phyloP scores from a whole-genome alignment of 495 filamentous ascomycete genomes.

The Platismatia glauca region DNA sequence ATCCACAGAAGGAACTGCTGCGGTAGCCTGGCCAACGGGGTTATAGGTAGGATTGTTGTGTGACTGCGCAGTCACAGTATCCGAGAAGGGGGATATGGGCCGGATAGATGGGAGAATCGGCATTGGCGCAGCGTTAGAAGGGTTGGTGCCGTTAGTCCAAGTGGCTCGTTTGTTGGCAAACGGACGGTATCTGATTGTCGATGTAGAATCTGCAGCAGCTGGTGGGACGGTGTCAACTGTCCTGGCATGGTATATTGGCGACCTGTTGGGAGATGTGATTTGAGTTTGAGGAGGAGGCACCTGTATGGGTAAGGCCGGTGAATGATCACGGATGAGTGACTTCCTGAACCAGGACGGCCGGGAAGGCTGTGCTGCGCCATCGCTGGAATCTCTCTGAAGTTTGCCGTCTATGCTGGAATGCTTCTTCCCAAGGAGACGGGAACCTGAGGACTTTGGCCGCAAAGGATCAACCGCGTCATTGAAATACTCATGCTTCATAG shows the following conservation, averaged over 20 bases:
- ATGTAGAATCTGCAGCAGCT: slow-evolving; percentile 9
- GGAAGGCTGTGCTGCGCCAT: slow-evolving; percentile 60
- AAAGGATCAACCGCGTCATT: slow-evolving; percentile 90
- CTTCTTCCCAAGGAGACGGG: slow-evolving; percentile 76
- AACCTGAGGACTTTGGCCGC: slow-evolving; percentile 81
- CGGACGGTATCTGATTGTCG: slow-evolving; percentile 47
- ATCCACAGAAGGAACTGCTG: slow-evolving; percentile 35
- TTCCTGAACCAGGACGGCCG: slow-evolving; percentile 96
- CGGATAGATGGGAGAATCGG: slow-evolving; percentile 94
- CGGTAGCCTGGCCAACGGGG: slow-evolving; percentile 25
- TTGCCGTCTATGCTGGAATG: slow-evolving; percentile 66
- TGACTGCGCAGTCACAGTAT: slow-evolving; percentile 85
- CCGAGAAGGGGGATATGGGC: slow-evolving; percentile 87
- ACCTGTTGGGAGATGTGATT: slow-evolving; percentile 31
- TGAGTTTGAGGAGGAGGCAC: slow-evolving; percentile 28
- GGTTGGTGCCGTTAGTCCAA: slow-evolving; percentile 60
- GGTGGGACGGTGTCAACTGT: slow-evolving; percentile 32
- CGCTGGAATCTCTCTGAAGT: slow-evolving; percentile 54
- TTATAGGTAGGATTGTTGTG: slow-evolving; percentile 39
- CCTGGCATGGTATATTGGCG: slow-evolving; percentile 48
- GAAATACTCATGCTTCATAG: slow-evolving; percentile 90
- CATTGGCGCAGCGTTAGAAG: slow-evolving; percentile 83
- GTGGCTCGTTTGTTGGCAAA: slow-evolving; percentile 67
- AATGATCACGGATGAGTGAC: slow-evolving; percentile 68
- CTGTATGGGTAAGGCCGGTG: slow-evolving; percentile 40